These are phyloP conservation scores for Tolypocladium ovalisporum DNA, from an alignment of 2,329 filamentous ascomycete species.

Conservation along the genomic window DNA sequence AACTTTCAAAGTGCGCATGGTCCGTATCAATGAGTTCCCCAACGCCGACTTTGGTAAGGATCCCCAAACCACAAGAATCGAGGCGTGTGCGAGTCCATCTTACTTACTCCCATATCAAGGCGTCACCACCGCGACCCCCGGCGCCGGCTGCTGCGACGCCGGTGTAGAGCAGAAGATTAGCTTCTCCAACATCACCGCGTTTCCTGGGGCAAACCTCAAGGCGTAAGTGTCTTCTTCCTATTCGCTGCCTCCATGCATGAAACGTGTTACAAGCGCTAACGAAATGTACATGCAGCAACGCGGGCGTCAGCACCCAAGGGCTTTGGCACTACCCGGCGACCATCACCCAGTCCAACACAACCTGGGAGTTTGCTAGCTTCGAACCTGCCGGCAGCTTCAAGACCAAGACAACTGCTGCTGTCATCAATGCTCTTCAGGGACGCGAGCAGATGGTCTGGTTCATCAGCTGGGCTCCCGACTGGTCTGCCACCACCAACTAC, in stretches of 20 bases:
- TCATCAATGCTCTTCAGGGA: conserved; percentile 46
- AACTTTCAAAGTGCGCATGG: conserved; percentile 47
- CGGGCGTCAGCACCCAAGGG: conserved; percentile 35
- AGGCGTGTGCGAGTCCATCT: not conserved
- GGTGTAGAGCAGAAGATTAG: conserved; percentile 40
- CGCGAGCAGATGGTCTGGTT: conserved; percentile 55
- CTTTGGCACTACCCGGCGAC: conserved; percentile 49
- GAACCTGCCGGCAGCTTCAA: conserved; percentile 28
- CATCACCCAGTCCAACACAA: conserved; percentile 40
- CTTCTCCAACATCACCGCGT: conserved; percentile 41
- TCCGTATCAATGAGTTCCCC: conserved; percentile 47
- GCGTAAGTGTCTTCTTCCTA: conserved; percentile 14
- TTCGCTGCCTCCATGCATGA: not conserved
- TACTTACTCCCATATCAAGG: not conserved
- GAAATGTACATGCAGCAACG: conserved; percentile 19
- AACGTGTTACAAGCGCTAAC: not conserved
- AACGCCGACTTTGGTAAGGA: conserved; percentile 34
- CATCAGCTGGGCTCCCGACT: conserved; percentile 34
- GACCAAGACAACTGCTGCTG: conserved; percentile 36
- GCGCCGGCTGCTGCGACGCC: conserved; percentile 31
- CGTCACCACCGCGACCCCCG: conserved; percentile 3
- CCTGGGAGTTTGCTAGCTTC: conserved; percentile 44
- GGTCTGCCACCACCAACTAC: conserved; percentile 40
- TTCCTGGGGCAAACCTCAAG: conserved; percentile 43
- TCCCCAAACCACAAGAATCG: not conserved